A percentile compares a stretch with the other conserved stretches of the same genome.
These are phyloP conservation scores for Corylus avellana DNA, from an alignment of 306 rosid genomes.

Conservation along the genomic window DNA sequence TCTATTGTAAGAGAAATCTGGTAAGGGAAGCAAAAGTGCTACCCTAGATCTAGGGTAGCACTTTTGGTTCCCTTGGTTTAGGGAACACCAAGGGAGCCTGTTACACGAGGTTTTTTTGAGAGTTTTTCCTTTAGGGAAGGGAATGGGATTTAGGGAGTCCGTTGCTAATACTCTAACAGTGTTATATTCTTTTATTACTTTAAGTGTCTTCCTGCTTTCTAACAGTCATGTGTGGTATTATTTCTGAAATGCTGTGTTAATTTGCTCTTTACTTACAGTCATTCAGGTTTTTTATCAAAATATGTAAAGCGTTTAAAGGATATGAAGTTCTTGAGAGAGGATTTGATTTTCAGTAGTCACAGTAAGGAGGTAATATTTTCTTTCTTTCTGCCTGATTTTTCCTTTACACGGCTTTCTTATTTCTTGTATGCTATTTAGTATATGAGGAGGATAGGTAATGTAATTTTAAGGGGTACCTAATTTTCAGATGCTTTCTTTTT, in stretches of 20 bases:
- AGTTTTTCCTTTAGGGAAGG: too few species aligned
- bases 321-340: slow-evolving; percentile 83
- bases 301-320: slow-evolving; percentile 74
- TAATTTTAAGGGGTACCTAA: not conserved
- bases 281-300: slow-evolving; percentile 77
- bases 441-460: too few species aligned
- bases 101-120: too few species aligned
- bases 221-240: slow-evolving; percentile 21
- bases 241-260: slow-evolving; percentile 14
- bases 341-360: slow-evolving; percentile 78
- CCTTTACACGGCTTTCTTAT: slow-evolving; percentile 2
- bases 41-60: too few species aligned
- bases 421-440: not conserved
- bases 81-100: too few species aligned
- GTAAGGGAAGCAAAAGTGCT: too few species aligned
- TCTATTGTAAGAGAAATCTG: not conserved
- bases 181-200: slow-evolving; percentile 1
- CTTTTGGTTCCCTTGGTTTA: too few species aligned
- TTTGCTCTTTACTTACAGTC: slow-evolving; percentile 57
- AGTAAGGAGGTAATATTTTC: slow-evolving; percentile 76
- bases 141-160: too few species aligned
- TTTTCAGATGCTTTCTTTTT: not conserved
- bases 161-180: not conserved
- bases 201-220: slow-evolving; percentile 1
- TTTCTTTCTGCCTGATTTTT: slow-evolving; percentile 17